Evolutionary conservation across 257 asterid genomes (phyloP).

Genomic region (Ballota nigra): DNA sequence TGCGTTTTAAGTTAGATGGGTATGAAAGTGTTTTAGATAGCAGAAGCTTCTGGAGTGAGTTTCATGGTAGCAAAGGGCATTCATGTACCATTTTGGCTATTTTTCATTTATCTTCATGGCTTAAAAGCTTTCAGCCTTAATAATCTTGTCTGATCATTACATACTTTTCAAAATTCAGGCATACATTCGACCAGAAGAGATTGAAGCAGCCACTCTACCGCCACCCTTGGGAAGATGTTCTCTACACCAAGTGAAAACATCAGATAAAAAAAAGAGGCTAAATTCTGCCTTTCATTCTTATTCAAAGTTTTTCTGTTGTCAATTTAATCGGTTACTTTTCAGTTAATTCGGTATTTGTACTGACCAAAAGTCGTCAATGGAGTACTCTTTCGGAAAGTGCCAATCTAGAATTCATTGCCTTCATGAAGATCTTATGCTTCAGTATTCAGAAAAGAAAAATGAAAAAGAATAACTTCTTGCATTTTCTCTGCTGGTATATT

Average conservation of each 20-base stretch:
- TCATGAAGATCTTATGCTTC: constrained; percentile 14
- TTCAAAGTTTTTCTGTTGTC: constrained; percentile 25
- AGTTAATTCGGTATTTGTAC: constrained; percentile 32
- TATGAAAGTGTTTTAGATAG: neutral
- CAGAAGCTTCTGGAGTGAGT: neutral
- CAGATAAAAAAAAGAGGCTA: neutral
- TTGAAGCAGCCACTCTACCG: constrained; percentile 98
- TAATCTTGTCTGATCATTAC: constrained; percentile 2
- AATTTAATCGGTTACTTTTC: constrained; percentile 31
- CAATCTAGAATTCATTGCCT: constrained; percentile 23
- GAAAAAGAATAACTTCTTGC: constrained; percentile 2
- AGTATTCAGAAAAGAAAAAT: constrained; percentile 1
- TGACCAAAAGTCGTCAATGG: constrained; percentile 20
- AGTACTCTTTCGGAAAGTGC: constrained; percentile 18
- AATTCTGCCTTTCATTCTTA: constrained; percentile 14
- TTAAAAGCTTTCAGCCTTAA: neutral
- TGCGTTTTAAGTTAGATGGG: neutral
- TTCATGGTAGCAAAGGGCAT: neutral
- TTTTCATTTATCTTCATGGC: neutral
- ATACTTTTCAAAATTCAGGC: constrained; percentile 50
- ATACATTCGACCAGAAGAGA: constrained; percentile 97
- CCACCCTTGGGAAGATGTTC: constrained; percentile 99
- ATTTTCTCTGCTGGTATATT: neutral
- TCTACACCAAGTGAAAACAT: constrained; percentile 81
- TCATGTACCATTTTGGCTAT: neutral